Evolutionary conservation across 352 stramenopile genomes (phyloP), one percentile per base, ranked within the genome.

Genomic region (Globisporangium irregulare): DNA sequence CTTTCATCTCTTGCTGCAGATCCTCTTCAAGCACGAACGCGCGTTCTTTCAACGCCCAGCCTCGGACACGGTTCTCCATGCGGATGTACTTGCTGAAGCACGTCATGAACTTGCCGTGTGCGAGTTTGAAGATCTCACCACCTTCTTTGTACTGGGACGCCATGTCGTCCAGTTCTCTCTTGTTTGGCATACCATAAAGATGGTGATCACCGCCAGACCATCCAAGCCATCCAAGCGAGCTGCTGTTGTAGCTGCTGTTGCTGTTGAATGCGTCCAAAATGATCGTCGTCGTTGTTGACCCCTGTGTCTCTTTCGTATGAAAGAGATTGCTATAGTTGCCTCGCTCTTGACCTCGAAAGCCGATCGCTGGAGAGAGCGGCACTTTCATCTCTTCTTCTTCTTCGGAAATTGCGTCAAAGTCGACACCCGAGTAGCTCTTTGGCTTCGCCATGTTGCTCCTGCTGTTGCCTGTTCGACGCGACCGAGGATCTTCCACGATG

Each of bases 1-100:
- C 64, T n/a, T 60, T 63, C 12, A 91, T 64, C 50, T 91, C 83
- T 61, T 89, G 76, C 48, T 87, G 62, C 15, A 93, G 62, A 56
- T 93, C 85, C 1, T 84, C 77, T 68, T 91, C 85, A n/a, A 93
- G 75, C 20, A 80, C 64, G 12, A 86, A 43, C 56, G 82, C 81
- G 1, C 81, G 78, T 18, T 89, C 80, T 29, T 75, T 77, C n/a
- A 89, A 38, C 57, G 75, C 71, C 73, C 74, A 84, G 29, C 74
- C 72, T 53, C 76, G 72, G 6, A 73, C 55, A 29, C 68, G 72
- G 32, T 76, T 86, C 25, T 93, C 85, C 22, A 93, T 64, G 6
- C 83, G 81, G 43, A 93, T 71, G 59, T 91, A 91, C 54, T 81
- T 82, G 46, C 74, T 74, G 43, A 93, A 81, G 22, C 72, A 78